Evolutionary conservation across 441 rosid species (phyloP).

Genomic region (Euphorbia schlechtendalii): DNA sequence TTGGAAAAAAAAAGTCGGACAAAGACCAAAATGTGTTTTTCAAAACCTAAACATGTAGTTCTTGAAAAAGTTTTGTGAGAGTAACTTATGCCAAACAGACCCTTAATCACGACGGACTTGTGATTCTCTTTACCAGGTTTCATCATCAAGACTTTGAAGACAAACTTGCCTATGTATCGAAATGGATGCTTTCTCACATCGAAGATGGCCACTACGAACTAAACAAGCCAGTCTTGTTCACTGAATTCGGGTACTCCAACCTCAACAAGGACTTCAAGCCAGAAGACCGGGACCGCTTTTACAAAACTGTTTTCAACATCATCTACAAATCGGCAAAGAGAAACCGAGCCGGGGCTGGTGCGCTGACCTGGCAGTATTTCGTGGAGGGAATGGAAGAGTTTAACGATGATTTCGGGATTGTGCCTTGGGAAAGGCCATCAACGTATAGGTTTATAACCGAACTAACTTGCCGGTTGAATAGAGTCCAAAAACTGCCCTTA

Average conservation of each 20-base stretch:
- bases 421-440: constrained; percentile 65
- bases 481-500: constrained; percentile 31
- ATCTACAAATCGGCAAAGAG: constrained; percentile 60
- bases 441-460: constrained; percentile 42
- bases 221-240: constrained; percentile 72
- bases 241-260: constrained; percentile 75
- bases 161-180: constrained; percentile 46
- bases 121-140: constrained; percentile 42
- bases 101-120: background rate
- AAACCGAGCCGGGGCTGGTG: constrained; percentile 71
- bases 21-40: too few species aligned
- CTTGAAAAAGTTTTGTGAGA: too few species aligned
- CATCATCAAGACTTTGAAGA: constrained; percentile 53
- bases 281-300: constrained; percentile 50
- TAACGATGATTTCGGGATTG: constrained; percentile 68
- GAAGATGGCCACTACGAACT: constrained; percentile 79
- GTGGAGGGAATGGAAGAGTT: constrained; percentile 75
- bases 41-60: too few species aligned
- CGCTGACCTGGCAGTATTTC: constrained; percentile 71
- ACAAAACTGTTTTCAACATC: constrained; percentile 44
- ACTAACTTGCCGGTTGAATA: constrained; percentile 69
- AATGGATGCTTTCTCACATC: constrained; percentile 85
- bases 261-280: constrained; percentile 59
- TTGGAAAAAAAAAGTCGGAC: too few species aligned
- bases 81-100: too few species aligned